Base-by-base conservation (phyloP, 495 filamentous ascomycete genomes). In the Xylaria venustula region DNA sequence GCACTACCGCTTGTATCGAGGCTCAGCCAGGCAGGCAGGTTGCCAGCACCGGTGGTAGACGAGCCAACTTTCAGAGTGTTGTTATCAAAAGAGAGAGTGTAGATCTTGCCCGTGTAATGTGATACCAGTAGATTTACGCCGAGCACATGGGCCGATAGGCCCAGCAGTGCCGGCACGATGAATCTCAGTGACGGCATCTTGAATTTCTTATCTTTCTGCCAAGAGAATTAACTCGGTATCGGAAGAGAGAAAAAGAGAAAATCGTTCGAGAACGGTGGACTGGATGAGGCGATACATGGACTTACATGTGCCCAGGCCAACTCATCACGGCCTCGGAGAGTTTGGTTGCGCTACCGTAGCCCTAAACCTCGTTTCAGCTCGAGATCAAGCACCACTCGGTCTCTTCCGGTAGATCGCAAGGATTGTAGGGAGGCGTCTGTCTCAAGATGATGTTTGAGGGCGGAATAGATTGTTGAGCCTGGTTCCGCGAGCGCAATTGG, bases 1-100 rank as follows among this genome's bases (percentile, higher is more conserved):
- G 73, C 66, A 9, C 72, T 65, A 11, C 73, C 66, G 12, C 70
- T 67, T 0, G 74, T 17, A 65, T 78, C 81, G 40, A 81, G 71
- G 28, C 80, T 78, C 20, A 89, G 60, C 84, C 85, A 89, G 50
- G 79, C 82, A 3, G 87, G 83, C 14, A 74, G 66, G 26, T 62
- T 62, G 25, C 74, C 75, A 51, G 75, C 77, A 37, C 71, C 75
- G 12, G 46, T 62, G 19, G 66, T 42, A 14, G 70, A 66, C 14
- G 71, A 72, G 28, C 67, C 66, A 42, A 71, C 68, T 12, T 71
- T 61, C 1, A 79, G 65, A 40, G 63, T 70, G 20, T 42, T 69
- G 63, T 68, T 71, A 8, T 44, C 59, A 8, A 73, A 64, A 0
- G 73, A 72, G 36, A 79, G 68, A 32, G 67, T 69, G 69, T 72